Evolutionary conservation across 768 basidiomycete species (phyloP).

Genomic region (Tulasnella sp.): DNA sequence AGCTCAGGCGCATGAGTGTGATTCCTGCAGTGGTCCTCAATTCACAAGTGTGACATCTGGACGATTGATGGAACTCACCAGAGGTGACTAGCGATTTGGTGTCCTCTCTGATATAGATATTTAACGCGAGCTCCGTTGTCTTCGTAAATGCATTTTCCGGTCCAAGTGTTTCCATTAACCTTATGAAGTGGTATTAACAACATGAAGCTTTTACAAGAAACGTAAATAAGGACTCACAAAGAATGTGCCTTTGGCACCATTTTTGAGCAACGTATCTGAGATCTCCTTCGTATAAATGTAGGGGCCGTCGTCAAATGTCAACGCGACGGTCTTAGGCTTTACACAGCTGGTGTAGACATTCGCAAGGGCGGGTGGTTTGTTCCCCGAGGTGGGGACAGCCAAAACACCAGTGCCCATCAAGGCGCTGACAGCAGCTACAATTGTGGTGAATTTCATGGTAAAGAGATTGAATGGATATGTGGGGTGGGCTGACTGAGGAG

Average conservation of each 20-base stretch:
- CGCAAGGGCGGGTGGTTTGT: not conserved
- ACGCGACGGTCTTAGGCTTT: conserved; percentile 1
- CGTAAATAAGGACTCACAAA: too few species aligned
- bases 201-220: not conserved
- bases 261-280: not conserved
- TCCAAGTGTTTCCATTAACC: conserved; percentile 14
- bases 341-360: not conserved
- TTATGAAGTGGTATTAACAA: not conserved
- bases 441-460: conserved; percentile 2
- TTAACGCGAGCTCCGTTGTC: conserved; percentile 13
- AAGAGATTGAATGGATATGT: too few species aligned
- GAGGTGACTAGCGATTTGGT: conserved; percentile 8
- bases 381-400: not conserved
- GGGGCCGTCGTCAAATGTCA: conserved; percentile 18
- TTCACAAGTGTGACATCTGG: too few species aligned
- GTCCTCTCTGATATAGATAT: conserved; percentile 10
- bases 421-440: not conserved
- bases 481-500: too few species aligned
- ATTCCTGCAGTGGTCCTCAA: too few species aligned
- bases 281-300: conserved; percentile 13
- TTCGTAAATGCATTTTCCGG: conserved; percentile 19
- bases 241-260: conserved; percentile 13
- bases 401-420: not conserved
- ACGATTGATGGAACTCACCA: too few species aligned
- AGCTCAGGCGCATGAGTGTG: too few species aligned